A percentile compares a stretch with the other conserved stretches of the same genome.
These are phyloP conservation scores for Fusarium equiseti DNA, from an alignment of 2,329 filamentous ascomycete genomes.

Conservation along the genomic window DNA sequence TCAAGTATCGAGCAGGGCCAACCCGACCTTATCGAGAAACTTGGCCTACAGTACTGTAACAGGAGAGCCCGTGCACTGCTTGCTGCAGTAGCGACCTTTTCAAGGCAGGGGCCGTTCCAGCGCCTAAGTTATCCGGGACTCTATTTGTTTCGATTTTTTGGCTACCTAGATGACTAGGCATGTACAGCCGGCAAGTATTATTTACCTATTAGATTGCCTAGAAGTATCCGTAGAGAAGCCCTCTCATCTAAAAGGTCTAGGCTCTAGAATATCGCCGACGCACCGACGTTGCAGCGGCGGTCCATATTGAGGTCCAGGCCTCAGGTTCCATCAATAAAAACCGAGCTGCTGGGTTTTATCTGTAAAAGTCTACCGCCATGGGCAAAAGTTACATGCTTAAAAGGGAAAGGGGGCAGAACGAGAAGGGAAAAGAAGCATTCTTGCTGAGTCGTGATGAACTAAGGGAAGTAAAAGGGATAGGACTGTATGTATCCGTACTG, in stretches of 20 bases:
- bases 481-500: not conserved
- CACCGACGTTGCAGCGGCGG: slow-evolving; percentile 18
- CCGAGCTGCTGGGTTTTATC: slow-evolving; percentile 11
- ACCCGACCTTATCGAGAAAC: not conserved
- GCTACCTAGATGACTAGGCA: not conserved
- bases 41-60: slow-evolving; percentile 8
- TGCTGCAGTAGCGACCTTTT: slow-evolving; percentile 23
- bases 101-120: slow-evolving; percentile 39
- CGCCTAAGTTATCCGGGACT: slow-evolving; percentile 25
- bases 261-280: slow-evolving; percentile 15
- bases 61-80: slow-evolving; percentile 17
- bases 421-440: not conserved
- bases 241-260: not conserved
- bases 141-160: slow-evolving; percentile 15
- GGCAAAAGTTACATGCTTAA: slow-evolving; percentile 8
- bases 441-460: slow-evolving; percentile 5
- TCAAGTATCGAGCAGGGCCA: slow-evolving; percentile 19
- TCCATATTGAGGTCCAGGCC: slow-evolving; percentile 11
- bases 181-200: not conserved
- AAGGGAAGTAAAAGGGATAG: not conserved
- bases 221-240: not conserved
- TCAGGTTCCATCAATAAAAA: not conserved
- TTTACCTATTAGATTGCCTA: not conserved
- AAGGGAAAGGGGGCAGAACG: slow-evolving; percentile 15
- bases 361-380: slow-evolving; percentile 25